These are phyloP conservation scores for Ramaria rubella DNA, from an alignment of 768 basidiomycete species.

Conservation along the genomic window DNA sequence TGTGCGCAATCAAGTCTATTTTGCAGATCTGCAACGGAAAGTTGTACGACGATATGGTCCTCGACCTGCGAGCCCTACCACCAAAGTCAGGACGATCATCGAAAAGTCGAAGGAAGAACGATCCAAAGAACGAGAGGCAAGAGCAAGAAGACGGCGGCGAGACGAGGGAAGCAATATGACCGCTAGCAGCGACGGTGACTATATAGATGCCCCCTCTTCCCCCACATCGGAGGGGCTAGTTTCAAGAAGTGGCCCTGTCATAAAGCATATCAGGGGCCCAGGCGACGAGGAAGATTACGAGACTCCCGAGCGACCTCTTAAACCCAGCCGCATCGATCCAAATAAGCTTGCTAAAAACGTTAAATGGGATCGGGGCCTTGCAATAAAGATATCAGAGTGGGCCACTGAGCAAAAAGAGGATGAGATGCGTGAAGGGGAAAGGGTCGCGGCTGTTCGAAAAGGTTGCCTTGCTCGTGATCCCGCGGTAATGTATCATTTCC, in stretches of 20 bases:
- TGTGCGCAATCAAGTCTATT: slow-evolving; percentile 60
- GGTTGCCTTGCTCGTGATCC: slow-evolving; percentile 63
- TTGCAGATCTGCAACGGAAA: slow-evolving; percentile 59
- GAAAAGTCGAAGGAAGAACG: slow-evolving; percentile 64
- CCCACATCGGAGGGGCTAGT: slow-evolving; percentile 22
- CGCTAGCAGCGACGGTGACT: slow-evolving; percentile 25
- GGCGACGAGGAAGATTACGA: slow-evolving; percentile 80
- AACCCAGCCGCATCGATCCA: slow-evolving; percentile 36
- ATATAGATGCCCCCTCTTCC: slow-evolving; percentile 8
- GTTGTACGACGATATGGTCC: slow-evolving; percentile 62
- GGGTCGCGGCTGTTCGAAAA: slow-evolving; percentile 32
- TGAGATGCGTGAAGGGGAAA: slow-evolving; percentile 17
- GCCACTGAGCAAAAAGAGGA: slow-evolving; percentile 22
- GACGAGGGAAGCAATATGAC: slow-evolving; percentile 41
- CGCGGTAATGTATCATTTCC: slow-evolving; percentile 44
- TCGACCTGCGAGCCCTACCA: slow-evolving; percentile 73
- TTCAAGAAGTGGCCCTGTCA: slow-evolving; percentile 24
- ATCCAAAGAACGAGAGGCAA: slow-evolving; percentile 30
- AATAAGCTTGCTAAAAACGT: slow-evolving; percentile 47
- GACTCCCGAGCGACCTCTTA: slow-evolving; percentile 47
- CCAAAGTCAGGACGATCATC: slow-evolving; percentile 59
- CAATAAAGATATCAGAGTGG: slow-evolving; percentile 49
- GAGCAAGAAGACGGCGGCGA: slow-evolving; percentile 53
- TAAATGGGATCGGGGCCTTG: slow-evolving; percentile 71
- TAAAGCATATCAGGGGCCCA: slow-evolving; percentile 53